Percentiles rank a stretch among this genome's conserved stretches.
phyloP scores from a whole-genome alignment of 1,284 basidiomycete species.

The Ustanciosporium gigantosporum region DNA sequence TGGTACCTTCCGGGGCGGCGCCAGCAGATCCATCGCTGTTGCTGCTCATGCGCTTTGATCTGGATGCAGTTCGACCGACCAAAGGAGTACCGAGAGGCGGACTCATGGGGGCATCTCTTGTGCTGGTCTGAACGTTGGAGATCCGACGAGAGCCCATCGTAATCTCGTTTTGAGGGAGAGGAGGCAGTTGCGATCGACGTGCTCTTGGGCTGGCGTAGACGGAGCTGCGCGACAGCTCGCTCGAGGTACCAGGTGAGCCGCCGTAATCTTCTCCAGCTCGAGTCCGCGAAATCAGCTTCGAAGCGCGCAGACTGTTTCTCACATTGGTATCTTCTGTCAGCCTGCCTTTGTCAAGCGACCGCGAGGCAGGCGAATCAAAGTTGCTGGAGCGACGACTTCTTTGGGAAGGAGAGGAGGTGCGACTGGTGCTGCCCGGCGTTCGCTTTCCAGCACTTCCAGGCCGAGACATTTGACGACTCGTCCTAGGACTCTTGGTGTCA shows the following conservation, averaged over 20 bases:
- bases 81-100: conserved; percentile 9
- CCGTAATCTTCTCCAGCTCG: conserved; percentile 12
- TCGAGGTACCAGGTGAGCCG: background rate
- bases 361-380: conserved; percentile 23
- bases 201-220: conserved; percentile 39
- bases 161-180: conserved; percentile 41
- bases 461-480: conserved; percentile 32
- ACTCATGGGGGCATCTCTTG: conserved; percentile 9
- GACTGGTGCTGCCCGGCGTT: conserved; percentile 35
- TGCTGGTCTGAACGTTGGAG: conserved; percentile 9
- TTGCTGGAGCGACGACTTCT: conserved; percentile 32
- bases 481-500: conserved; percentile 41
- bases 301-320: conserved; percentile 25
- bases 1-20: background rate
- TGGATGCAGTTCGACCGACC: conserved; percentile 10
- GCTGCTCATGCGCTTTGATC: conserved; percentile 34
- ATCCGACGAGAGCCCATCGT: conserved; percentile 15
- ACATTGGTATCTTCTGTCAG: conserved; percentile 9
- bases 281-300: conserved; percentile 22
- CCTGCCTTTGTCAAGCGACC: conserved; percentile 23
- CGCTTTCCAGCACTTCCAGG: conserved; percentile 38
- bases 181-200: conserved; percentile 44
- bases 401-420: conserved; percentile 34
- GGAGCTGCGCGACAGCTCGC: conserved; percentile 14
- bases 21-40: conserved; percentile 24